A percentile compares a stretch with the other conserved stretches of the same genome.
phyloP scores from a whole-genome alignment of 2,329 filamentous ascomycete genomes.

The Orbilia brochopaga region DNA sequence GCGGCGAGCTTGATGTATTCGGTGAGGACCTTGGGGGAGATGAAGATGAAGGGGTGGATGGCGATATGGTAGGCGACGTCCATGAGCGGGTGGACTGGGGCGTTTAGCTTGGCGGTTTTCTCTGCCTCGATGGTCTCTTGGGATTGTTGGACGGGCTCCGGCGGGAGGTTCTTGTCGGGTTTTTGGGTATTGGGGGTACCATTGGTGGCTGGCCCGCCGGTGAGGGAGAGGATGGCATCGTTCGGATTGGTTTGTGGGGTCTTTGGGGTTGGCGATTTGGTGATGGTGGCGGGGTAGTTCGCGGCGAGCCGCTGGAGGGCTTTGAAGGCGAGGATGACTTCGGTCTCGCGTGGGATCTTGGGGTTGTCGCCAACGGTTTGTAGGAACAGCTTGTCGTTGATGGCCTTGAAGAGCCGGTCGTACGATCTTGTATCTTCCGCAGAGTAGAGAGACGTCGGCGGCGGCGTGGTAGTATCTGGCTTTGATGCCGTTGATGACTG shows the following conservation, averaged over 20 bases:
- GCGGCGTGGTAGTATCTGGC: neutral
- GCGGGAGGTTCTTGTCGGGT: slow-evolving; percentile 16
- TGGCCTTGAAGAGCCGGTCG: slow-evolving; percentile 35
- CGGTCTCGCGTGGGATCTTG: slow-evolving; percentile 49
- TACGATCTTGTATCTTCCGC: slow-evolving; percentile 33
- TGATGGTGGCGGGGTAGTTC: slow-evolving; percentile 51
- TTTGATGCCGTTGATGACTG: slow-evolving; percentile 14
- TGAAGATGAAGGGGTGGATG: slow-evolving; percentile 76
- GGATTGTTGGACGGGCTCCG: slow-evolving; percentile 19
- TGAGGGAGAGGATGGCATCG: slow-evolving; percentile 59
- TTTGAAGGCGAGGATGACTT: slow-evolving; percentile 52
- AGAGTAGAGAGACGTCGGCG: slow-evolving; percentile 24
- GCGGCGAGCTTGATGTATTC: slow-evolving; percentile 79
- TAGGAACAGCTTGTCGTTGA: slow-evolving; percentile 45
- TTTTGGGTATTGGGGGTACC: neutral
- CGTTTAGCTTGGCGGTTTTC: slow-evolving; percentile 50
- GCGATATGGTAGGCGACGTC: slow-evolving; percentile 71
- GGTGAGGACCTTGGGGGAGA: slow-evolving; percentile 74
- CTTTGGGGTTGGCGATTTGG: slow-evolving; percentile 42
- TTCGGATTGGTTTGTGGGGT: slow-evolving; percentile 54
- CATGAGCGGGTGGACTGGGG: slow-evolving; percentile 51
- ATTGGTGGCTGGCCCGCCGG: slow-evolving; percentile 57
- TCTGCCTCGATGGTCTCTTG: slow-evolving; percentile 56
- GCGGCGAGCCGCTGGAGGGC: slow-evolving; percentile 53
- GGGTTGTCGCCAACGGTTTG: slow-evolving; percentile 38